A percentile compares a stretch with the other conserved stretches of the same genome.
These are phyloP conservation scores for Curvularia eragrostidis DNA, from an alignment of 2,329 filamentous ascomycete genomes.

Conservation along the genomic window DNA sequence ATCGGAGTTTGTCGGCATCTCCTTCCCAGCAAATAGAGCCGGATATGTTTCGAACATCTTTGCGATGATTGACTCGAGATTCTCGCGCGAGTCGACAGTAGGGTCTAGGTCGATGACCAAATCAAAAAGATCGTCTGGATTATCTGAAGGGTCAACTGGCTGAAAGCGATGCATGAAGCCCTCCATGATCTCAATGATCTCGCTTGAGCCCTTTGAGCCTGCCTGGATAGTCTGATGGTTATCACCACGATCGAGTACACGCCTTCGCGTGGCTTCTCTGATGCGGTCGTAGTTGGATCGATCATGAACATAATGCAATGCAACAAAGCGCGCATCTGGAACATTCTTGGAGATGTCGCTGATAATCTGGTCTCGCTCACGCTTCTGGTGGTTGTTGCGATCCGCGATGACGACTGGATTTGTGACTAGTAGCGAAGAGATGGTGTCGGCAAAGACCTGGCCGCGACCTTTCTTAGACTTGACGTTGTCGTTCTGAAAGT, in stretches of 20 bases:
- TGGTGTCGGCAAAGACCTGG: slow-evolving; percentile 74
- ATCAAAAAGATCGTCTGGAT: slow-evolving; percentile 85
- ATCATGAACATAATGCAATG: slow-evolving; percentile 87
- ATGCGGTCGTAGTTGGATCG: slow-evolving; percentile 71
- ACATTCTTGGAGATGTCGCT: slow-evolving; percentile 72
- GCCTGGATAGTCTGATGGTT: slow-evolving; percentile 98
- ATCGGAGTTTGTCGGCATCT: slow-evolving; percentile 73
- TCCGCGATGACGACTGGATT: slow-evolving; percentile 84
- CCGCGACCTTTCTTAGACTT: slow-evolving; percentile 76
- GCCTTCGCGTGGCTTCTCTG: slow-evolving; percentile 73
- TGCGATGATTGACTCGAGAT: slow-evolving; percentile 79
- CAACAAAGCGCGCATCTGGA: slow-evolving; percentile 74
- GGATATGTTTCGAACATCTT: slow-evolving; percentile 80
- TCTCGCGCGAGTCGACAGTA: slow-evolving; percentile 75
- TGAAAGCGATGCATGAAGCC: slow-evolving; percentile 90
- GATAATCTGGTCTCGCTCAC: slow-evolving; percentile 87
- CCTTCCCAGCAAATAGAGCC: slow-evolving; percentile 65
- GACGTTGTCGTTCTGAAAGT: slow-evolving; percentile 97
- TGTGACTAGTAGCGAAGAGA: slow-evolving; percentile 69
- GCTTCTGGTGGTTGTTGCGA: slow-evolving; percentile 88
- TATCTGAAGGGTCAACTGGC: slow-evolving; percentile 67
- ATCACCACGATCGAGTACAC: slow-evolving; percentile 85
- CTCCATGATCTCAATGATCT: slow-evolving; percentile 92
- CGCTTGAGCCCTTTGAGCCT: slow-evolving; percentile 70
- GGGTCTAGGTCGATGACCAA: slow-evolving; percentile 85